Evolutionary conservation across 2,329 filamentous ascomycete species (phyloP), one percentile per base, ranked within the genome.

Genomic region (Parastagonospora avenae): DNA sequence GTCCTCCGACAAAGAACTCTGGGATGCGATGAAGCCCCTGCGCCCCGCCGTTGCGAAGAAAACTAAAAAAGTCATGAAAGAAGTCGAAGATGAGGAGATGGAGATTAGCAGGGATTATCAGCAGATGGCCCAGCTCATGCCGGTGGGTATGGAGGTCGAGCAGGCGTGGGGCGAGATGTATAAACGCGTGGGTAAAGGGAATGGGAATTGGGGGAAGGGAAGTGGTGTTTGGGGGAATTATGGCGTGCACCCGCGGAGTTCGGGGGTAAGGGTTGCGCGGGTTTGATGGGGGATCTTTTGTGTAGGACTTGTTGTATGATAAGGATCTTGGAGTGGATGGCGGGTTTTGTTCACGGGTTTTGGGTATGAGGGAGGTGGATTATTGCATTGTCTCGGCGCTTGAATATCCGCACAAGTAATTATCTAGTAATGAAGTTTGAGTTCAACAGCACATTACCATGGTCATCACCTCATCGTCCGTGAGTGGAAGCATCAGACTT

Each of bases 1-100:
- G 5, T 83, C 80, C 30, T 80, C 86, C 46, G 90, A 95, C 36
- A 76, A 83, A 27, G 92, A 97, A 68, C 77, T 97, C 2, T 81
- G 81, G 10, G 82, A 88, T 0, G 86, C 96, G 35, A 74, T 95
- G 59, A 88, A 84, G 55, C 82, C 86, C 7, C 31, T 65, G 57
- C 5, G 52, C 60, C 5, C 47, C 55, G 7, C 39, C 48, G 3
- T 44, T 30, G 4, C 38, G 36, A 8, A 28, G 39, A 48, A 47
- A 43, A 33, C 48, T 0, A 29, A 30, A 7, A 24, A 27, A 9
- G 40, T 32, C 4, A 35, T 49, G 8, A 60, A 60, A 4, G 54
- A 54, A 3, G 16, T 14, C 0, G 48, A 50, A n/a, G 29, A 47
- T 8, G 58, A 55, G 14, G 52, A 59, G 1, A 48, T 56, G 7